A percentile compares a stretch with the other conserved stretches of the same genome.
Conservation (phyloP, 257 asterid genomes). For the Dorcoceras hygrometricum region DNA sequence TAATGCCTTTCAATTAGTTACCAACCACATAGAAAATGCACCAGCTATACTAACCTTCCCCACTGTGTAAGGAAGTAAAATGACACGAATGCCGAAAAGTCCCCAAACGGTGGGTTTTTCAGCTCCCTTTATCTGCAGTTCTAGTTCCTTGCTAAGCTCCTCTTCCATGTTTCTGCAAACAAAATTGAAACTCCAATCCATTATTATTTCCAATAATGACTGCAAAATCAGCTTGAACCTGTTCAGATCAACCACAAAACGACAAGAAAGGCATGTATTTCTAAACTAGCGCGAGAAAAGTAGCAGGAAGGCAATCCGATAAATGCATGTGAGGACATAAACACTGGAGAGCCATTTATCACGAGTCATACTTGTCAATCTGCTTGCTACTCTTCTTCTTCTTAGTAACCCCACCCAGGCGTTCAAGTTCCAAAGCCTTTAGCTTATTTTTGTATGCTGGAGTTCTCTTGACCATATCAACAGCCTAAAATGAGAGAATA, state of each 20-base stretch:
- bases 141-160: constrained; percentile 89
- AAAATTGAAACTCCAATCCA: constrained; percentile 15
- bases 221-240: constrained; percentile 16
- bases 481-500: constrained; percentile 54
- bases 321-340: constrained; percentile 17
- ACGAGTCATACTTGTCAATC: constrained; percentile 60
- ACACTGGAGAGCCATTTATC: constrained; percentile 19
- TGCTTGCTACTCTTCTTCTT: constrained; percentile 80
- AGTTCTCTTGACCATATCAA: constrained; percentile 95
- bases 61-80: constrained; percentile 82
- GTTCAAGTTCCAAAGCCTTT: constrained; percentile 87
- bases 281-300: not conserved
- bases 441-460: constrained; percentile 95
- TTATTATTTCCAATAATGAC: constrained; percentile 16
- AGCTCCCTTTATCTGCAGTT: constrained; percentile 86
- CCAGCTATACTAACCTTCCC: constrained; percentile 58
- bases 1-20: not conserved
- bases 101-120: constrained; percentile 94
- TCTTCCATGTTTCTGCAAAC: constrained; percentile 64
- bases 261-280: constrained; percentile 12
- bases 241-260: constrained; percentile 8
- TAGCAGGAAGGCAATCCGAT: not conserved
- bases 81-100: constrained; percentile 67
- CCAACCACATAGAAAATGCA: not conserved
- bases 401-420: constrained; percentile 76